Evolutionary conservation across 306 rosid genomes (phyloP), one percentile per base, ranked within the genome.

Genomic region (Pueraria montana): DNA sequence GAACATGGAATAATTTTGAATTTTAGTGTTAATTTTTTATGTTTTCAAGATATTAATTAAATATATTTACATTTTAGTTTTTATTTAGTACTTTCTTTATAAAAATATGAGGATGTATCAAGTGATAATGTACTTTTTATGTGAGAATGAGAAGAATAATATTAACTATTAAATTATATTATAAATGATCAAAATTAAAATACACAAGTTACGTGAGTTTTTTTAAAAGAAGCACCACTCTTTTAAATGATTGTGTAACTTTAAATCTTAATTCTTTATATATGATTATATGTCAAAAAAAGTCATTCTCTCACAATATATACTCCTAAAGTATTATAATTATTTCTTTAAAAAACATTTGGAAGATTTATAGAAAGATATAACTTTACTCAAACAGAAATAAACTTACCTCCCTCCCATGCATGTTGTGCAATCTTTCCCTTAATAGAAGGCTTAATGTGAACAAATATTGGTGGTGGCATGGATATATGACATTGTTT

Each of bases 401-500:
- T 34, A 4, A 78, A 56, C 23, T 67, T 18, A 76, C 18, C 74
- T 34, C 11, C 16, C 1, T 56, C 30, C 42, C 66, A 23, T 72
- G 67, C 66, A 23, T 72, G 67, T 67, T 68, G 78, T 79, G 79
- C 65, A 23, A 58, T 52, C 18, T 83, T 85, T 75, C 38, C 65
- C 79, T 52, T 21, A 56, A 26, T 21, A 69, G 3, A 45, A 73
- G 61, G 46, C 62, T 42, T 17, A 58, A 26, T 80, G 87, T 27
- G 77, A 83, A 72, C 61, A 42, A 46, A 34, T 8, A 71, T 14
- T 40, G 24, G 48, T 30, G 46, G 53, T 48, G 53, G 74, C 32
- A 21, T 3, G 30, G 23, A 38, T 26, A 23, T 5, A 26, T 36
- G 59, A 45, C 74, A 32, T 43, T 69, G 45, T 82, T 65, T 49